Evolutionary conservation across 1,139 yeast genomes (phyloP).

Genomic region (Zhuliangozyma parablackwelliae): DNA sequence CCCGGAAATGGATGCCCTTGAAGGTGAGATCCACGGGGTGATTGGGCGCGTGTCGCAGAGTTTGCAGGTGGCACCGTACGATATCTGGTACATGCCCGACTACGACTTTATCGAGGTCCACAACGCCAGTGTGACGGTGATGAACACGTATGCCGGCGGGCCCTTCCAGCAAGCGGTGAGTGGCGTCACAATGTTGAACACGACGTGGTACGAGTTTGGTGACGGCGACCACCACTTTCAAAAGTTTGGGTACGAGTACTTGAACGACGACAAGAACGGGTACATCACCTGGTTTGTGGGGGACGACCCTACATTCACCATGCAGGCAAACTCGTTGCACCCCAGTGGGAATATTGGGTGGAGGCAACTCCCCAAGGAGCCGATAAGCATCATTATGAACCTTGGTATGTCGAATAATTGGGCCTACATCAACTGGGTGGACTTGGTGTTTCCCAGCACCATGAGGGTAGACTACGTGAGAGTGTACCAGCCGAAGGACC

Average conservation of each 20-base stretch:
- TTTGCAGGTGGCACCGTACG: slow-evolving; percentile 78
- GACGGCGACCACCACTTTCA: slow-evolving; percentile 49
- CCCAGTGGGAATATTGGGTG: slow-evolving; percentile 82
- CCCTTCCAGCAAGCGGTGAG: slow-evolving; percentile 84
- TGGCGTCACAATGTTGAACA: slow-evolving; percentile 65
- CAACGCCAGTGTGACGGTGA: slow-evolving; percentile 56
- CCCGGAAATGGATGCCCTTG: slow-evolving; percentile 82
- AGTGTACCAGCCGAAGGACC: slow-evolving; percentile 64
- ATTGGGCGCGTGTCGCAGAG: slow-evolving; percentile 78
- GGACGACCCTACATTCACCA: slow-evolving; percentile 57
- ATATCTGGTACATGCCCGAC: slow-evolving; percentile 83
- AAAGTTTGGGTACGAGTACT: slow-evolving; percentile 71
- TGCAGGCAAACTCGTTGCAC: slow-evolving; percentile 60
- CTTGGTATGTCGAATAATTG: slow-evolving; percentile 77
- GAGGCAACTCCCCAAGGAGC: slow-evolving; percentile 78
- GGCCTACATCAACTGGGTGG: slow-evolving; percentile 80
- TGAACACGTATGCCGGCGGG: slow-evolving; percentile 81
- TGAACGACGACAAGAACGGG: slow-evolving; percentile 70
- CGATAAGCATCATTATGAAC: slow-evolving; percentile 77
- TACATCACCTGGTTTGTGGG: slow-evolving; percentile 85
- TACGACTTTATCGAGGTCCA: slow-evolving; percentile 64
- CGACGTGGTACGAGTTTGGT: slow-evolving; percentile 71
- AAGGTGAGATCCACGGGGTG: slow-evolving; percentile 60
- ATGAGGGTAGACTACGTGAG: slow-evolving; percentile 75
- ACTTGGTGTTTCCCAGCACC: slow-evolving; percentile 64